Evolutionary conservation across 2,329 filamentous ascomycete species (phyloP).

Genomic region (Aspergillus brasiliensis): DNA sequence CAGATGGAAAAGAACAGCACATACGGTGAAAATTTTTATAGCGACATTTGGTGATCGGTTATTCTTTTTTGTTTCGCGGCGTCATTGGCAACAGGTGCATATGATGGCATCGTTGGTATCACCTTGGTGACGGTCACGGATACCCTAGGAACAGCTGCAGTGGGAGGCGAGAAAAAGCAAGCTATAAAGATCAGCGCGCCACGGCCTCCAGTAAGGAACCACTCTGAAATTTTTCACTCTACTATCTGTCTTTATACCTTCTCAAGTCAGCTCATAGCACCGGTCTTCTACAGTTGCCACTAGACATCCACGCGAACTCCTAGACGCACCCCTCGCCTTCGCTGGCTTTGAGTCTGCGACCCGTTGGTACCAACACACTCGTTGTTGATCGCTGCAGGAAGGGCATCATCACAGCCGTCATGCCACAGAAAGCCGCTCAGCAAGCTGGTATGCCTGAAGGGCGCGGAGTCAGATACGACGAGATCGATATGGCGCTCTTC

Average conservation of each 20-base stretch:
- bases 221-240: not conserved
- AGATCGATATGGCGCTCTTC: conserved; percentile 42
- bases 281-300: not conserved
- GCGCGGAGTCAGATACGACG: conserved; percentile 38
- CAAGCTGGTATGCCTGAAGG: conserved; percentile 33
- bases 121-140: conserved; percentile 17
- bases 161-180: conserved; percentile 7
- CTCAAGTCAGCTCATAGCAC: not conserved
- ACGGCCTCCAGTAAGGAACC: not conserved
- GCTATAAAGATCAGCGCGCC: conserved; percentile 13
- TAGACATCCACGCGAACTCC: not conserved
- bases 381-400: not conserved
- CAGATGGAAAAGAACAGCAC: conserved; percentile 11
- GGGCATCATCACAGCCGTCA: conserved; percentile 6
- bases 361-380: not conserved
- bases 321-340: not conserved
- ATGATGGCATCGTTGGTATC: conserved; percentile 23
- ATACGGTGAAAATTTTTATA: conserved; percentile 17
- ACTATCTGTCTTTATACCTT: not conserved
- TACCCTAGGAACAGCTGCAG: not conserved
- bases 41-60: conserved; percentile 8
- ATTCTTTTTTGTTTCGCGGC: conserved; percentile 11
- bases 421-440: conserved; percentile 28
- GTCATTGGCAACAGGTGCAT: conserved; percentile 20
- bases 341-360: not conserved